Base-by-base conservation (phyloP, 2,329 filamentous ascomycete genomes). In the Apiospora hydei region DNA sequence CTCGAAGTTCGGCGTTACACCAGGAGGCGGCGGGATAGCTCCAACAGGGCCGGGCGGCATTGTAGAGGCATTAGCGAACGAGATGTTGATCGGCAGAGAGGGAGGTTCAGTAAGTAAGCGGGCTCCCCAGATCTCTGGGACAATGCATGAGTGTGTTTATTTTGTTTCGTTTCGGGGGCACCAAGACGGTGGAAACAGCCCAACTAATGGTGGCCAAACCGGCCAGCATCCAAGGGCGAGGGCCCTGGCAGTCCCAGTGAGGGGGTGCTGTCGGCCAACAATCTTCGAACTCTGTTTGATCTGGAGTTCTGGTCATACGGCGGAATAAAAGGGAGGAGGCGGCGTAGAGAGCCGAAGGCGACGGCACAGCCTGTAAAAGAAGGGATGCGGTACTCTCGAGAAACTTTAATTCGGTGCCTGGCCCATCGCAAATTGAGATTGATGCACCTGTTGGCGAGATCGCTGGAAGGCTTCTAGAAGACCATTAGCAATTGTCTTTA, bases 11-110 rank as follows among this genome's bases (percentile, higher is more conserved):
- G 68, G 46, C 47, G n/a, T 30, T 18, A 51, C 46, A 26, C 68
- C 68, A 2, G 47, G 68, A 38, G 47, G 68, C 34, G 68, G 68
- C 24, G 68, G 34, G 21, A 41, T 16, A 11, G 34, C 57, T 41
- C 57, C 57, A 41, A 41, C 57, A 64, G 57, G 57, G 18, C 57
- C 57, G 57, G 57, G 34, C 34, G 57, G 57, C 57, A 64, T 64
- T 21, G 18, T 64, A 7, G 34, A 64, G 57, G 57, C 57, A 64
- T 64, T 8, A 64, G 57, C 30, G 49, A 51, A 8, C 6, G n/a
- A 11, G 49, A 51, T n/a, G 46, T 41, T 64, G 30, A 6, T 18
- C 34, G 4, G 34, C 10, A 41, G n/a, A 64, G 18, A 61, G 26
- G 26, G 26, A 30, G 7, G 30, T 18, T 38, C 30, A 8, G 30